Base-by-base conservation (phyloP, 768 basidiomycete genomes). In the Boletus sensibilis region DNA sequence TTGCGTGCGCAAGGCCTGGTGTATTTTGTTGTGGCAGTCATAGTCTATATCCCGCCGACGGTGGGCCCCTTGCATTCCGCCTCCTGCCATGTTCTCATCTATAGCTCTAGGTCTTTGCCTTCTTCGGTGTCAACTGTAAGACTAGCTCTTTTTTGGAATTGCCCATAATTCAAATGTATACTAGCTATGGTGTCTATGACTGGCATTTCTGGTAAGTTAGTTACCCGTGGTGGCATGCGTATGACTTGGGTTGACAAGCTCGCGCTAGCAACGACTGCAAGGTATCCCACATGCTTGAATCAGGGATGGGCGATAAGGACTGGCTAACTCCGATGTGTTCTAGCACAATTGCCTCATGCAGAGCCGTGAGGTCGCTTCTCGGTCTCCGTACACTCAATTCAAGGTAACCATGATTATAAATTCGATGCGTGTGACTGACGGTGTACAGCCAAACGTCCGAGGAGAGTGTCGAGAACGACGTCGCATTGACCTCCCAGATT, bases 321-420 rank as follows among this genome's bases (percentile, higher is more conserved):
- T 39, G 20, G 35, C 48, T 42, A 10, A 42, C 25, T 10, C 7
- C 13, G 12, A 18, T 6, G 18, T n/a, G 12, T 45, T 5, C 16
- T 11, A 68, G 65, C 23, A 54, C 50, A 1, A 67, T 62, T 12
- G 62, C 53, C 11, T 64, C 58, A 5, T 57, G 45, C 29, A 55
- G 65, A 47, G 65, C 43, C 1, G 62, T 65, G 35, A 64, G 55
- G 5, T 58, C 50, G 20, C 65, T 67, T 34, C 59, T 66, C 16
- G 52, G 35, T 5, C 18, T 58, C 42, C 52, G 18, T 33, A 1
- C 42, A 9, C 11, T 39, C 11, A 7, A 21, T 29, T 6, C 40
- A 21, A 53, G 44, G 61, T 65, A 16, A 16, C 2, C 9, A 14
- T 16, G 10, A 21, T 13, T 16, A 5, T 11, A 5, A 1, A 40